These are phyloP conservation scores for Anisodus acutangulus DNA, from an alignment of 257 asterid genomes.

Conservation along the genomic window DNA sequence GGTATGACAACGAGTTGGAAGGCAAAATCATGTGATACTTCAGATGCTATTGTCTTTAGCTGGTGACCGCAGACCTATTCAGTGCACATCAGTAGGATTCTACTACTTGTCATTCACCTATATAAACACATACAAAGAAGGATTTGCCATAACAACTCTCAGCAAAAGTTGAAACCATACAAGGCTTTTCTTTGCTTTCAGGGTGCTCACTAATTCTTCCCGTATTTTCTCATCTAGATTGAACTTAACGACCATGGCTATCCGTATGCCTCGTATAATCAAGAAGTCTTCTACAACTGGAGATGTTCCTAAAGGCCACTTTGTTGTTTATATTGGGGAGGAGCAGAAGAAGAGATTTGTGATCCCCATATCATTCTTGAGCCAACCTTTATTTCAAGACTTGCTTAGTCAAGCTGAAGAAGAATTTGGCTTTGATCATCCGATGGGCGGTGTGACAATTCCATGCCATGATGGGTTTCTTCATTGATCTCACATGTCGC, in stretches of 20 bases:
- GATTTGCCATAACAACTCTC: neutral
- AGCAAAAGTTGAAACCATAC: neutral
- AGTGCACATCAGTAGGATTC: too few species aligned
- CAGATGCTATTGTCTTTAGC: neutral
- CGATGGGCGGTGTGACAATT: neutral
- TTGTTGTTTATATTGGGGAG: slow-evolving; percentile 59
- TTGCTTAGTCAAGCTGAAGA: too few species aligned
- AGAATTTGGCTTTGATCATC: neutral
- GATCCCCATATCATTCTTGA: too few species aligned
- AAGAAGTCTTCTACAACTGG: neutral
- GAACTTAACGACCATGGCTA: neutral
- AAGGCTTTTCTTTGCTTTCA: neutral
- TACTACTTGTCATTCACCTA: neutral
- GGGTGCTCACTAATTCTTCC: neutral
- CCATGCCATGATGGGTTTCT: neutral
- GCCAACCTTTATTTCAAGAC: too few species aligned
- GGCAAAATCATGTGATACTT: slow-evolving; percentile 1
- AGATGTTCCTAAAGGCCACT: slow-evolving; percentile 58
- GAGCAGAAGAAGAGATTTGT: slow-evolving; percentile 39
- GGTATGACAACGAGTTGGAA: neutral
- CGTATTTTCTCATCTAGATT: neutral
- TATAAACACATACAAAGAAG: neutral
- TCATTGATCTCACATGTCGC: neutral
- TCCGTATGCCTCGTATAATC: neutral
- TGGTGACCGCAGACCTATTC: too few species aligned